Conservation (phyloP, 2,329 filamentous ascomycete species). For the Cercospora sesami region DNA sequence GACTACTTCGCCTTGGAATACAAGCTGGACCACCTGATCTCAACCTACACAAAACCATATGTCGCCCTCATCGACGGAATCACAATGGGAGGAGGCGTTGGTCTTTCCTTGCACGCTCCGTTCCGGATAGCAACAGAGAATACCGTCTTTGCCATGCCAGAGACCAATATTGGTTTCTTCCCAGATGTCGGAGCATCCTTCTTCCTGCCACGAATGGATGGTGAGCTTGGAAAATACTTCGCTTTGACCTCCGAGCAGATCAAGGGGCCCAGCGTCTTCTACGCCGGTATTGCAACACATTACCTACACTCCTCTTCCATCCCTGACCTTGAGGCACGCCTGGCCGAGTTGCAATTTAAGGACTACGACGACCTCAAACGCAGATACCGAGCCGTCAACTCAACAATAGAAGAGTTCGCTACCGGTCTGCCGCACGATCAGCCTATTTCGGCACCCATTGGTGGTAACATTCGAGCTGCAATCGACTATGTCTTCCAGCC, state of each 20-base stretch:
- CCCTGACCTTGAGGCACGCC: conserved; percentile 74
- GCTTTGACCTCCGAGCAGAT: conserved; percentile 85
- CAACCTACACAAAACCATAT: conserved; percentile 89
- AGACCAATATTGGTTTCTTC: conserved; percentile 98
- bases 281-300: conserved; percentile 89
- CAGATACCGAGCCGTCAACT: conserved; percentile 72
- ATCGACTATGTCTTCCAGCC: conserved; percentile 68
- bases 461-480: conserved; percentile 68
- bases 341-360: conserved; percentile 84
- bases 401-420: conserved; percentile 86
- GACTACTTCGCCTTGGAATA: conserved; percentile 96
- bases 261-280: conserved; percentile 81
- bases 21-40: conserved; percentile 90
- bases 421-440: conserved; percentile 79
- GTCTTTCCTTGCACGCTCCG: conserved; percentile 89
- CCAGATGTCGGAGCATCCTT: conserved; percentile 96
- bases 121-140: conserved; percentile 95
- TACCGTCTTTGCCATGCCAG: conserved; percentile 96
- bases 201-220: conserved; percentile 88
- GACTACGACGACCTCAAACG: conserved; percentile 67
- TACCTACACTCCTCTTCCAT: conserved; percentile 91
- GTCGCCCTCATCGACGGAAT: conserved; percentile 96
- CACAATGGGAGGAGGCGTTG: conserved; percentile 97
- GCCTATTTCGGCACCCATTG: conserved; percentile 41
- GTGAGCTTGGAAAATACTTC: conserved; percentile 84